phyloP scores from a whole-genome alignment of 306 rosid species.

The cucumber (Cucumis sativus) region DNA sequence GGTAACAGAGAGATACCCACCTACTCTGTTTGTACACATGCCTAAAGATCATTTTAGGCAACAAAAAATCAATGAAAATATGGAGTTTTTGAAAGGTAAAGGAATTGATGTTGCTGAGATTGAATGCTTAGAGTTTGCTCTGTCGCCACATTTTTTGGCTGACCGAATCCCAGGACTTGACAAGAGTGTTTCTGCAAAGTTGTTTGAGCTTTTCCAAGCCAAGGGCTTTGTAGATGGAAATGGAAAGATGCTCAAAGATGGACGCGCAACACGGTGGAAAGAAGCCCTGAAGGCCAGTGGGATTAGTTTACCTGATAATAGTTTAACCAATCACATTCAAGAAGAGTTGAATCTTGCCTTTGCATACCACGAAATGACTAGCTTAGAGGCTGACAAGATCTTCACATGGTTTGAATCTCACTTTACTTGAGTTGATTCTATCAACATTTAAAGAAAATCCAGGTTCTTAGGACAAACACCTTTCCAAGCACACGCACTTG shows the following conservation, averaged over 20 bases:
- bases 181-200: slow-evolving; percentile 33
- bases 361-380: slow-evolving; percentile 80
- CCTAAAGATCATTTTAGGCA: slow-evolving; percentile 68
- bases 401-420: slow-evolving; percentile 70
- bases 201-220: slow-evolving; percentile 43
- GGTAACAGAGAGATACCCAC: slow-evolving; percentile 44
- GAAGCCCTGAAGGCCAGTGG: slow-evolving; percentile 36
- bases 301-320: slow-evolving; percentile 20
- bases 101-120: slow-evolving; percentile 63
- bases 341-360: slow-evolving; percentile 93
- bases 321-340: slow-evolving; percentile 49
- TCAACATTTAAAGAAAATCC: background rate
- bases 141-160: slow-evolving; percentile 40
- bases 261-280: slow-evolving; percentile 54
- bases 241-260: slow-evolving; percentile 71
- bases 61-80: slow-evolving; percentile 43
- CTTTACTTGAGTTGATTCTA: slow-evolving; percentile 17
- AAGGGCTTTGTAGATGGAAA: slow-evolving; percentile 62
- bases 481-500: background rate
- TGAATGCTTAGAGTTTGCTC: slow-evolving; percentile 64
- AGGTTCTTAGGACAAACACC: background rate
- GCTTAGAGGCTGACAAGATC: slow-evolving; percentile 54
- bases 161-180: slow-evolving; percentile 71
- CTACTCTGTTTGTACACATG: slow-evolving; percentile 88
- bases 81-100: slow-evolving; percentile 36